phyloP scores from a whole-genome alignment of 805 yeast species.

The Wickerhamiella allomyrinae region DNA sequence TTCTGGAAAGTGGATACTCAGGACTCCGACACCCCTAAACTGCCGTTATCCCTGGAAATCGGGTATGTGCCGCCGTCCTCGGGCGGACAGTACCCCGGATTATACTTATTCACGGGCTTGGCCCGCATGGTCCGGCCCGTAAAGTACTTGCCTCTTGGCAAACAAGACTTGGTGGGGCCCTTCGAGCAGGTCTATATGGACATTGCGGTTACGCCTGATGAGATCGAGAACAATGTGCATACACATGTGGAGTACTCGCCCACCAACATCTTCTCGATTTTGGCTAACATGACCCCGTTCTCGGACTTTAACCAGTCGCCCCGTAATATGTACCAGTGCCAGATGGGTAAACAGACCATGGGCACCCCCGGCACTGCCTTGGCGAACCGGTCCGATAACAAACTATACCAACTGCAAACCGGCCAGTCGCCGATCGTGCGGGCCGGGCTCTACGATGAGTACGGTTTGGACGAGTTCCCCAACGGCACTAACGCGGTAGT shows the following conservation, averaged over 20 bases:
- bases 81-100: slow-evolving; percentile 95
- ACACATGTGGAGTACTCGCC: slow-evolving; percentile 92
- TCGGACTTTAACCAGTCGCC: slow-evolving; percentile 98
- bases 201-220: slow-evolving; percentile 86
- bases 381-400: slow-evolving; percentile 85
- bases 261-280: slow-evolving; percentile 82
- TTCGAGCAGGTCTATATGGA: slow-evolving; percentile 97
- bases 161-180: slow-evolving; percentile 84
- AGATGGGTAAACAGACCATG: slow-evolving; percentile 99
- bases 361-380: slow-evolving; percentile 98
- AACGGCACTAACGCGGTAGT: slow-evolving; percentile 97
- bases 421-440: slow-evolving; percentile 97
- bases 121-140: slow-evolving; percentile 96
- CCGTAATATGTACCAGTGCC: slow-evolving; percentile 99
- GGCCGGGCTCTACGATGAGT: slow-evolving; percentile 84
- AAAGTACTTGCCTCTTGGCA: slow-evolving; percentile 71
- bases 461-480: slow-evolving; percentile 97
- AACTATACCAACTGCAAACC: slow-evolving; percentile 77
- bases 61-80: slow-evolving; percentile 94
- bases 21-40: slow-evolving; percentile 48
- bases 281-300: slow-evolving; percentile 95
- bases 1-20: slow-evolving; percentile 58
- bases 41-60: slow-evolving; percentile 78
- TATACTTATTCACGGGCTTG: slow-evolving; percentile 78
- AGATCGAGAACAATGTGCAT: slow-evolving; percentile 67